Percentiles rank a stretch among this genome's conserved stretches.
phyloP scores from a whole-genome alignment of 306 rosid species.

The Pueraria montana region DNA sequence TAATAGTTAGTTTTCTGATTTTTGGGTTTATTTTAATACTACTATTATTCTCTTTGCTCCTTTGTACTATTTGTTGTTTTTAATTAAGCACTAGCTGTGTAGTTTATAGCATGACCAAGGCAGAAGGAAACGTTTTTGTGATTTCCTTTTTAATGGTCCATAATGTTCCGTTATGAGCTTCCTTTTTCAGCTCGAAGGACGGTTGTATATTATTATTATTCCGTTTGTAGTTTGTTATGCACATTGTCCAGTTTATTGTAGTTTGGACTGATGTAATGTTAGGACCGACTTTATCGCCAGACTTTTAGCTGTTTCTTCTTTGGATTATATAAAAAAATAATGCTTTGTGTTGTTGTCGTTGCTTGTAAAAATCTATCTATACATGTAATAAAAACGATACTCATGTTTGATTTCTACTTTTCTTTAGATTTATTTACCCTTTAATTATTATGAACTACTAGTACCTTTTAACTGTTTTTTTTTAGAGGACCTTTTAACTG shows the following conservation, averaged over 20 bases:
- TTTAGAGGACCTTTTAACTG: no score
- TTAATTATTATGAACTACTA: no score
- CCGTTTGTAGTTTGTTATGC: constrained; percentile 17
- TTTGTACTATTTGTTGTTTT: constrained; percentile 17
- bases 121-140: constrained; percentile 76
- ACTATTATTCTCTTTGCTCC: not conserved
- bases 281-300: not conserved
- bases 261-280: constrained; percentile 18
- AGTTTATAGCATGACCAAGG: constrained; percentile 42
- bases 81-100: not conserved
- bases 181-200: constrained; percentile 67
- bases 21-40: not conserved
- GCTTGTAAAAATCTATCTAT: not conserved
- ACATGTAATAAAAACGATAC: not conserved
- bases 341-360: not conserved
- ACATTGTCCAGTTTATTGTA: not conserved
- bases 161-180: constrained; percentile 56
- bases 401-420: not conserved
- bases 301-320: not conserved
- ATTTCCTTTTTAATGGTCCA: constrained; percentile 64
- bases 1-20: not conserved
- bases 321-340: not conserved
- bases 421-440: no score
- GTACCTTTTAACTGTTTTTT: no score
- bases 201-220: constrained; percentile 29